Evolutionary conservation across 495 filamentous ascomycete genomes (phyloP).

Genomic region (Podospora appendiculata): DNA sequence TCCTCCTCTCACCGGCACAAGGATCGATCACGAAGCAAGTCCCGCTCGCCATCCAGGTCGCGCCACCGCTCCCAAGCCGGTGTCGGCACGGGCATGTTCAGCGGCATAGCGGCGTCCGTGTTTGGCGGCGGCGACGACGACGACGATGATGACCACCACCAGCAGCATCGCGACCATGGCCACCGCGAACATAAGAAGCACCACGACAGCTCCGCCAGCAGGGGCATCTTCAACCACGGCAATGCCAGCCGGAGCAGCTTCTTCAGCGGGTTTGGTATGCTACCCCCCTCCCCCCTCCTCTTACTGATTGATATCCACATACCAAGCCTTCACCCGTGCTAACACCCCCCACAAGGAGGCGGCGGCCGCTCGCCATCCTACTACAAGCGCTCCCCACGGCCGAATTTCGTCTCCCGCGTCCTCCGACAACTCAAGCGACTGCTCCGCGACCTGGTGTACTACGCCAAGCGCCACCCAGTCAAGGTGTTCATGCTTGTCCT

Average conservation of each 20-base stretch:
- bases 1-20: conserved; percentile 13
- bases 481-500: conserved; percentile 82
- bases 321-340: too few species aligned
- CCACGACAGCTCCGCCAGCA: conserved; percentile 10
- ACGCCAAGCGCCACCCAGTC: conserved; percentile 68
- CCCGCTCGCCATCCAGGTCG: conserved; percentile 19
- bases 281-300: conserved; percentile 44
- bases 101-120: conserved; percentile 21
- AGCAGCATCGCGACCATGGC: background rate
- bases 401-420: conserved; percentile 64
- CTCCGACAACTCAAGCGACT: conserved; percentile 63
- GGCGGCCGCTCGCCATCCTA: conserved; percentile 47
- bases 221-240: conserved; percentile 1
- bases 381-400: conserved; percentile 66
- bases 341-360: background rate
- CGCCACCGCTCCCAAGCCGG: conserved; percentile 14
- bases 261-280: conserved; percentile 41
- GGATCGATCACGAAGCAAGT: conserved; percentile 17
- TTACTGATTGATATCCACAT: too few species aligned
- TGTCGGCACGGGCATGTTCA: conserved; percentile 10
- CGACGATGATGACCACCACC: background rate
- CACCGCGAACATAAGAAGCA: conserved; percentile 1
- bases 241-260: conserved; percentile 36
- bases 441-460: conserved; percentile 65
- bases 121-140: conserved; percentile 28